Percentiles rank a stretch among this genome's conserved stretches.
Evolutionary conservation across 768 basidiomycete species (phyloP).

Genomic region (Mycena capillaripes): DNA sequence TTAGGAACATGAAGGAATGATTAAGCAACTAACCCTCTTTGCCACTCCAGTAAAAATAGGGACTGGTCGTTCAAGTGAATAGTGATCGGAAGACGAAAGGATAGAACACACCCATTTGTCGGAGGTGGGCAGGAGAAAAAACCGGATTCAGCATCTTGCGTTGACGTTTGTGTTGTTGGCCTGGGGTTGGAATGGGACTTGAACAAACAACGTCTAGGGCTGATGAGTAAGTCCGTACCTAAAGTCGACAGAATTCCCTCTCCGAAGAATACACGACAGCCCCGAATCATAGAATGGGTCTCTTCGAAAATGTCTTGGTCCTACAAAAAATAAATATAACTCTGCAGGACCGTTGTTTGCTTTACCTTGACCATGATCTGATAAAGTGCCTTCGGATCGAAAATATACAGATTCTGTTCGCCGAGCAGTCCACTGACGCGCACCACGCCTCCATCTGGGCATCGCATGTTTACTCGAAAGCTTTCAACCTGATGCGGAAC

Average conservation of each 20-base stretch:
- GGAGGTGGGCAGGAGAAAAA: slow-evolving; percentile 57
- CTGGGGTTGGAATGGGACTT: slow-evolving; percentile 36
- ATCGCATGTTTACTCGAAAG: slow-evolving; percentile 14
- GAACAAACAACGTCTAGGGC: neutral
- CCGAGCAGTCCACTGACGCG: slow-evolving; percentile 33
- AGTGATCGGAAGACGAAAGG: neutral
- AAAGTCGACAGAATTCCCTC: slow-evolving; percentile 34
- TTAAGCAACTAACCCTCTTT: slow-evolving; percentile 4
- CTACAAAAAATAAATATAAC: slow-evolving; percentile 20
- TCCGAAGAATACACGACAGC: slow-evolving; percentile 35
- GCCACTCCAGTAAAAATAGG: slow-evolving; percentile 42
- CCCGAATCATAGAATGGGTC: slow-evolving; percentile 35
- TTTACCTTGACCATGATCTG: slow-evolving; percentile 49
- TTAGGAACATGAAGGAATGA: neutral
- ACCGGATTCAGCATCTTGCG: slow-evolving; percentile 61
- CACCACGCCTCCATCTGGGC: slow-evolving; percentile 31
- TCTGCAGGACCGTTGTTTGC: neutral
- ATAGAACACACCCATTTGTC: slow-evolving; percentile 48
- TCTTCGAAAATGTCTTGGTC: slow-evolving; percentile 53
- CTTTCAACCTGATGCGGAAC: neutral
- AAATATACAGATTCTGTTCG: slow-evolving; percentile 46
- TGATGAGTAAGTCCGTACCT: slow-evolving; percentile 27
- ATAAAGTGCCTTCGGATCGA: slow-evolving; percentile 52
- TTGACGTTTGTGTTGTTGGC: slow-evolving; percentile 58
- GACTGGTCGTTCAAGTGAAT: slow-evolving; percentile 33